Evolutionary conservation across 495 filamentous ascomycete genomes (phyloP).

Genomic region (Penicillium macrosclerotiorum): DNA sequence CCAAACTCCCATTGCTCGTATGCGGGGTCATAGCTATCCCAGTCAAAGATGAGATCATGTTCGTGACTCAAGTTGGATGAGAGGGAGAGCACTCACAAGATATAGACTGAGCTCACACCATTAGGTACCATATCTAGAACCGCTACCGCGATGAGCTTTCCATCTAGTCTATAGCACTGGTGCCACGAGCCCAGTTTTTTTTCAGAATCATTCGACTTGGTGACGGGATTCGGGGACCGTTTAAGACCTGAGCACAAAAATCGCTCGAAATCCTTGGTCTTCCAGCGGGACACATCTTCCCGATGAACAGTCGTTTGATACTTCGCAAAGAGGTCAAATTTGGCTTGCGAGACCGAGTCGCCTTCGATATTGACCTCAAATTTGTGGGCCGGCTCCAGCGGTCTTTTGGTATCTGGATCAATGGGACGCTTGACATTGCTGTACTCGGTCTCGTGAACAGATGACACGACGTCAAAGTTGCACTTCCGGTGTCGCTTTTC

Average conservation of each 20-base stretch:
- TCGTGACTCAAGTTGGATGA: neutral
- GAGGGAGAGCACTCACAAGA: constrained; percentile 54
- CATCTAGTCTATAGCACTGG: constrained; percentile 91
- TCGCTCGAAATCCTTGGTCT: constrained; percentile 65
- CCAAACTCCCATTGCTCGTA: constrained; percentile 78
- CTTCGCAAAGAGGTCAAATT: constrained; percentile 75
- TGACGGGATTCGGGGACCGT: constrained; percentile 36
- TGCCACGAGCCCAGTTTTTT: constrained; percentile 84
- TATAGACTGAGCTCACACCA: constrained; percentile 90
- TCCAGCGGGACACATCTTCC: constrained; percentile 67
- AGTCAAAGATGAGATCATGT: constrained; percentile 15
- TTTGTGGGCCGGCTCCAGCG: constrained; percentile 70
- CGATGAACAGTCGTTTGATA: constrained; percentile 83
- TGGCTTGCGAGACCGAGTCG: constrained; percentile 81
- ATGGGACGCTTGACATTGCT: constrained; percentile 52
- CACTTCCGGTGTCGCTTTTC: constrained; percentile 71
- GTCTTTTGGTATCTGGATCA: constrained; percentile 50
- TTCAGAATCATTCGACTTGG: constrained; percentile 43
- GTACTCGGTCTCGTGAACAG: constrained; percentile 72
- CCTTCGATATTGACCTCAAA: constrained; percentile 79
- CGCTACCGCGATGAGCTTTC: constrained; percentile 79
- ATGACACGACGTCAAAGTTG: constrained; percentile 68
- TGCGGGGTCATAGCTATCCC: constrained; percentile 76
- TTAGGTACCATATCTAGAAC: constrained; percentile 86
- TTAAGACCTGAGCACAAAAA: constrained; percentile 88